These are phyloP conservation scores for Kluyveromyces dobzhanskii DNA, from an alignment of 805 yeast genomes.

Conservation along the genomic window DNA sequence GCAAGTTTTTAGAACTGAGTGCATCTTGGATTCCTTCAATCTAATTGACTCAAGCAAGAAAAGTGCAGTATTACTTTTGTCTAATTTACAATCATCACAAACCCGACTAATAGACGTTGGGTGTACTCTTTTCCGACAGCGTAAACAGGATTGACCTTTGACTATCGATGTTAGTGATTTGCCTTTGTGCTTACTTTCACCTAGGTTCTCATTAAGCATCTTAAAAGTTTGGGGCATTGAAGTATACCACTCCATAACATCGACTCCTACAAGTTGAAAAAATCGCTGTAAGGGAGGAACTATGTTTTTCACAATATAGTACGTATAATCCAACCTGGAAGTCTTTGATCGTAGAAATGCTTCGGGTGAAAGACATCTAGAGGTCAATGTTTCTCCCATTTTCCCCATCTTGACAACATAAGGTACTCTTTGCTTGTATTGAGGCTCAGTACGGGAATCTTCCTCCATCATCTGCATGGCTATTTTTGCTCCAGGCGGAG, in stretches of 20 bases:
- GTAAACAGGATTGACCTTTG: conserved; percentile 23
- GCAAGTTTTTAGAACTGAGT: conserved; percentile 29
- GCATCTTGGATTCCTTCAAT: conserved; percentile 21
- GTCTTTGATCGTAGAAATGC: conserved; percentile 43
- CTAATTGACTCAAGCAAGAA: conserved; percentile 3
- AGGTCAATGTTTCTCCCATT: conserved; percentile 51
- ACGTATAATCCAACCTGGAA: conserved; percentile 63
- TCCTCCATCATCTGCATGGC: conserved; percentile 52
- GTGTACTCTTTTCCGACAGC: conserved; percentile 20
- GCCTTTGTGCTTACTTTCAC: background rate
- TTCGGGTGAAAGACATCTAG: conserved; percentile 73
- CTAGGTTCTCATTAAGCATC: background rate
- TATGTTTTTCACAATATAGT: conserved; percentile 74
- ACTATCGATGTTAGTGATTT: conserved; percentile 14
- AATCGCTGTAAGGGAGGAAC: conserved; percentile 87
- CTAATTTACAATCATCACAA: conserved; percentile 20
- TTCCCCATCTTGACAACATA: conserved; percentile 66
- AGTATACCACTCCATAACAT: conserved; percentile 65
- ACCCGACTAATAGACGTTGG: conserved; percentile 19
- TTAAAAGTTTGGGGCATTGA: conserved; percentile 45
- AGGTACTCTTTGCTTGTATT: conserved; percentile 81
- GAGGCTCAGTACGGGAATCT: conserved; percentile 76
- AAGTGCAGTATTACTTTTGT: conserved; percentile 2
- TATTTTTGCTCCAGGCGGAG: conserved; percentile 90
- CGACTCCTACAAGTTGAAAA: conserved; percentile 76